Evolutionary conservation across 352 stramenopile genomes (phyloP).

Genomic region (Phytopythium chamaehyphon): DNA sequence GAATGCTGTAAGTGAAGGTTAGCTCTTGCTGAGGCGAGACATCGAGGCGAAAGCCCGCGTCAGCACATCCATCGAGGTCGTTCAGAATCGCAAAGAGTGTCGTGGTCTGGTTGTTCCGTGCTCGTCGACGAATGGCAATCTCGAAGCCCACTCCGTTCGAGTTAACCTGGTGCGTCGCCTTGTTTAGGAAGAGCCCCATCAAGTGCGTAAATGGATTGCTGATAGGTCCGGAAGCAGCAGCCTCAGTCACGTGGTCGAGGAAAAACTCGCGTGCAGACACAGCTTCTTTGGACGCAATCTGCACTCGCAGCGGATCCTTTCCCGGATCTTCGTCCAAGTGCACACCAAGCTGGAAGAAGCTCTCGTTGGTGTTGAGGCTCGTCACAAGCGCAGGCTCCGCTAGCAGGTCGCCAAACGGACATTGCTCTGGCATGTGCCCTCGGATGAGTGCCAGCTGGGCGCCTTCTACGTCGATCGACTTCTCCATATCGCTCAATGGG

Average conservation of each 20-base stretch:
- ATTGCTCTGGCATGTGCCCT: conserved; percentile 11
- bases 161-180: background rate
- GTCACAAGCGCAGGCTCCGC: conserved; percentile 44
- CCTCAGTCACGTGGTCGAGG: conserved; percentile 17
- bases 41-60: conserved; percentile 67
- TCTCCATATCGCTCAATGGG: background rate
- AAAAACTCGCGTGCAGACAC: conserved; percentile 54
- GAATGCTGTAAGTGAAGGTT: conserved; percentile 61
- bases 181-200: background rate
- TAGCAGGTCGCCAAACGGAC: conserved; percentile 63
- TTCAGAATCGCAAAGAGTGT: conserved; percentile 73
- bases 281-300: conserved; percentile 50
- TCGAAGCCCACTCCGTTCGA: conserved; percentile 60
- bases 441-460: background rate
- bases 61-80: conserved; percentile 50
- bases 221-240: background rate
- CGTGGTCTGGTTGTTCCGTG: conserved; percentile 39
- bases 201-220: background rate
- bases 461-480: background rate
- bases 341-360: conserved; percentile 38
- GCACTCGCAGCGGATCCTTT: conserved; percentile 28
- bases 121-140: conserved; percentile 44
- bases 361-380: conserved; percentile 22
- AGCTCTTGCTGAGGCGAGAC: conserved; percentile 50
- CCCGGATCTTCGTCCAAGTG: conserved; percentile 24